phyloP scores from a whole-genome alignment of 106 monocot genomes.

The Dendrobium nobile region DNA sequence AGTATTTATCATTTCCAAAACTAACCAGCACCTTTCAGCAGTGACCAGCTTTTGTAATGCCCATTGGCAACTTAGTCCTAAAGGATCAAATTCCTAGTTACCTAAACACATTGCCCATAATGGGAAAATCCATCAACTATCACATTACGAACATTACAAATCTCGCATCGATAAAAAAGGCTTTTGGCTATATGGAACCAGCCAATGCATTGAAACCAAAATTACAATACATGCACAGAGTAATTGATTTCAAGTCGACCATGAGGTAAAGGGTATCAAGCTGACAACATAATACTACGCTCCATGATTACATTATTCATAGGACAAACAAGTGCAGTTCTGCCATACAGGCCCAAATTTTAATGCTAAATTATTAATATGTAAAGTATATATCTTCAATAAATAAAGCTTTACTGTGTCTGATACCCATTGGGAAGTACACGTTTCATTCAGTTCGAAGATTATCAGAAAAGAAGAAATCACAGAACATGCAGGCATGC shows the following conservation, averaged over 20 bases:
- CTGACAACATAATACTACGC: background rate
- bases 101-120: too few relatives aligned
- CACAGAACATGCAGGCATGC: background rate
- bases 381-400: background rate
- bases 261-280: background rate
- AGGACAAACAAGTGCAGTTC: background rate
- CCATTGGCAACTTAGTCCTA: background rate
- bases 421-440: background rate
- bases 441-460: background rate
- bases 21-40: background rate
- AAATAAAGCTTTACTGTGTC: background rate
- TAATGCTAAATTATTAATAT: background rate
- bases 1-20: too few relatives aligned
- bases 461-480: background rate
- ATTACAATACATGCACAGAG: background rate
- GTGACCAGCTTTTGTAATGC: background rate
- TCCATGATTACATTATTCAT: background rate
- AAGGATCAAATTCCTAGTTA: background rate
- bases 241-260: background rate
- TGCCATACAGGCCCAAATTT: background rate
- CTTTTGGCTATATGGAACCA: background rate
- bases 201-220: background rate
- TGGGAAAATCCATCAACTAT: too few relatives aligned
- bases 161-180: background rate
- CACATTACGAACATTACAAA: background rate